These are phyloP conservation scores for Pichia scutulata DNA, from an alignment of 805 yeast species.

Conservation along the genomic window DNA sequence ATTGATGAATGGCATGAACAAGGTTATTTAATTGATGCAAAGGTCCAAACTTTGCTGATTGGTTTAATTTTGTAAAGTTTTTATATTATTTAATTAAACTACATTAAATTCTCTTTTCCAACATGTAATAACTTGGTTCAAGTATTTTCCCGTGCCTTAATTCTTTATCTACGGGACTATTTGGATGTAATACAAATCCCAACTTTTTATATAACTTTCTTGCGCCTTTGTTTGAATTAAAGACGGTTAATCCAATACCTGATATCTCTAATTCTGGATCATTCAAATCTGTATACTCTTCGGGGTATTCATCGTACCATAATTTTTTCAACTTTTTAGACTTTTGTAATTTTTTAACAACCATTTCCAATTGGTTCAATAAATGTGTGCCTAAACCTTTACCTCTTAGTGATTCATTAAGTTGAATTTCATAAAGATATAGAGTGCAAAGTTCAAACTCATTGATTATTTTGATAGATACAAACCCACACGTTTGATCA, in stretches of 20 bases:
- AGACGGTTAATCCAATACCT: slow-evolving; percentile 11
- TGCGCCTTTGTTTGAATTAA: slow-evolving; percentile 9
- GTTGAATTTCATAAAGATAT: slow-evolving; percentile 53
- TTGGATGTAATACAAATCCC: slow-evolving; percentile 1
- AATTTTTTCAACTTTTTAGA: not conserved
- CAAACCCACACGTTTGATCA: slow-evolving; percentile 31
- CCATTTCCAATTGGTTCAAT: slow-evolving; percentile 30
- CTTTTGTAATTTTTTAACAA: slow-evolving; percentile 19
- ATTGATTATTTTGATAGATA: slow-evolving; percentile 38
- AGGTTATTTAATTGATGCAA: slow-evolving; percentile 79
- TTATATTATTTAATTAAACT: too few relatives aligned
- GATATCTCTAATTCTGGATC: slow-evolving; percentile 1
- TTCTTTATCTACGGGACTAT: slow-evolving; percentile 5
- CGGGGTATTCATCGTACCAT: slow-evolving; percentile 3
- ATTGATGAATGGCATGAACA: slow-evolving; percentile 45
- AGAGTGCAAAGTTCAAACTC: slow-evolving; percentile 35
- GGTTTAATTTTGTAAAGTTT: slow-evolving; percentile 34
- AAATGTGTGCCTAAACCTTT: slow-evolving; percentile 32
- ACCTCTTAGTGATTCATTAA: slow-evolving; percentile 30
- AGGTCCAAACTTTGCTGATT: slow-evolving; percentile 78
- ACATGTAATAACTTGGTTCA: slow-evolving; percentile 11
- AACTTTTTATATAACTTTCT: slow-evolving; percentile 2
- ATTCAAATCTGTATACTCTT: slow-evolving; percentile 1
- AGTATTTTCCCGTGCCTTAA: slow-evolving; percentile 5
- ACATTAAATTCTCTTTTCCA: slow-evolving; percentile 6